A percentile compares a stretch with the other conserved stretches of the same genome.
Conservation (phyloP, 129 eudicot species). For the Dittrichia graveolens region DNA sequence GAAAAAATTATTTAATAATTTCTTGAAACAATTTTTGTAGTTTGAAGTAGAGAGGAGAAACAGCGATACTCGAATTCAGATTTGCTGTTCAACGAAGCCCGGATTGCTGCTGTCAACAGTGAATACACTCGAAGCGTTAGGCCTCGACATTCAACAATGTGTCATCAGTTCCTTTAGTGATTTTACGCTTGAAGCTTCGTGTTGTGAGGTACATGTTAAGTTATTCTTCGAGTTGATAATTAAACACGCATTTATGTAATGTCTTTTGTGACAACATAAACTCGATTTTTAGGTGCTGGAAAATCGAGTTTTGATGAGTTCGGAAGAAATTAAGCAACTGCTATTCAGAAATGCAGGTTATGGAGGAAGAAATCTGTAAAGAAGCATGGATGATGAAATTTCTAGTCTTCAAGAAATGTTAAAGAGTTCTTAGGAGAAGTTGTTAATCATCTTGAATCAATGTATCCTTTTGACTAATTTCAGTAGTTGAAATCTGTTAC, state of each 20-base stretch:
- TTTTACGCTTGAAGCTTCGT: conserved; percentile 73
- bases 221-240: not conserved
- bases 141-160: conserved; percentile 81
- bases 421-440: not conserved
- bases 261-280: not conserved
- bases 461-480: conserved; percentile 15
- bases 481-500: not conserved
- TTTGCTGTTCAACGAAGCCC: conserved; percentile 66
- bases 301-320: conserved; percentile 42
- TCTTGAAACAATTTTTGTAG: conserved; percentile 29
- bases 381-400: conserved; percentile 11
- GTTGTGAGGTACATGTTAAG: conserved; percentile 56
- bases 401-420: not conserved
- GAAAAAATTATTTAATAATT: conserved; percentile 5
- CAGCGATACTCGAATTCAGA: conserved; percentile 54
- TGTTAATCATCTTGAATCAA: not conserved
- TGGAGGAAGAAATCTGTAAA: conserved; percentile 73
- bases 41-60: conserved; percentile 67
- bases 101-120: conserved; percentile 67
- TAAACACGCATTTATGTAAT: not conserved
- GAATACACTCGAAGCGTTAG: conserved; percentile 60
- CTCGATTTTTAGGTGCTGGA: conserved; percentile 42
- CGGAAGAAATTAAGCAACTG: conserved; percentile 74
- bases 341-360: conserved; percentile 68
- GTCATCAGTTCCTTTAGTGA: conserved; percentile 71